A percentile compares a stretch with the other conserved stretches of the same genome.
phyloP scores from a whole-genome alignment of 768 basidiomycete genomes.

The Wakefieldia striispora region DNA sequence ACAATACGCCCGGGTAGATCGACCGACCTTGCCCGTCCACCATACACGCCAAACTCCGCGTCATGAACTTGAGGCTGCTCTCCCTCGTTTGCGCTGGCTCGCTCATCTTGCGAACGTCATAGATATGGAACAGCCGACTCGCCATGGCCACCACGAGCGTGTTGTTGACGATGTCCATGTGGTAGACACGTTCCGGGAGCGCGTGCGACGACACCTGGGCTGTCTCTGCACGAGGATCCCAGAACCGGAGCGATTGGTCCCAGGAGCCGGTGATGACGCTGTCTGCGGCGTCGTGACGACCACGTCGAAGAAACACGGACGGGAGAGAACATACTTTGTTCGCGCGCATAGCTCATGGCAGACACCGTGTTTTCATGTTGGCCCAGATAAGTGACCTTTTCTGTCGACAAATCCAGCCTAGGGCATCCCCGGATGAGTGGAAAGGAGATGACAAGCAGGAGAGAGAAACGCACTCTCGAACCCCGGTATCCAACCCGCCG shows the following conservation, averaged over 20 bases:
- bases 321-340: slow-evolving; percentile 50
- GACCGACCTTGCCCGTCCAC: slow-evolving; percentile 79
- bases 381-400: slow-evolving; percentile 72
- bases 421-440: not conserved
- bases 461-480: slow-evolving; percentile 58
- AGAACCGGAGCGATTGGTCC: slow-evolving; percentile 86
- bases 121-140: slow-evolving; percentile 85
- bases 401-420: slow-evolving; percentile 76
- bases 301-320: no score
- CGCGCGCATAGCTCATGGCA: slow-evolving; percentile 65
- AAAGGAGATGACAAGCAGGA: no score
- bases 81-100: slow-evolving; percentile 78
- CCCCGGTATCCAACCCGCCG: slow-evolving; percentile 82
- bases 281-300: slow-evolving; percentile 53
- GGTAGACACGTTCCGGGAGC: slow-evolving; percentile 83
- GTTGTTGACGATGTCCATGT: slow-evolving; percentile 74
- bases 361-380: slow-evolving; percentile 81
- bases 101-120: slow-evolving; percentile 78
- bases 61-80: slow-evolving; percentile 95
- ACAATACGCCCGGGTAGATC: no score
- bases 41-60: slow-evolving; percentile 89
- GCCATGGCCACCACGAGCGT: slow-evolving; percentile 93
- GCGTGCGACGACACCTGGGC: slow-evolving; percentile 56
- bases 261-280: slow-evolving; percentile 83
- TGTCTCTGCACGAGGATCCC: slow-evolving; percentile 70